Evolutionary conservation across 768 basidiomycete genomes (phyloP), one percentile per base, ranked within the genome.

Genomic region (Boletus subcaerulescens): DNA sequence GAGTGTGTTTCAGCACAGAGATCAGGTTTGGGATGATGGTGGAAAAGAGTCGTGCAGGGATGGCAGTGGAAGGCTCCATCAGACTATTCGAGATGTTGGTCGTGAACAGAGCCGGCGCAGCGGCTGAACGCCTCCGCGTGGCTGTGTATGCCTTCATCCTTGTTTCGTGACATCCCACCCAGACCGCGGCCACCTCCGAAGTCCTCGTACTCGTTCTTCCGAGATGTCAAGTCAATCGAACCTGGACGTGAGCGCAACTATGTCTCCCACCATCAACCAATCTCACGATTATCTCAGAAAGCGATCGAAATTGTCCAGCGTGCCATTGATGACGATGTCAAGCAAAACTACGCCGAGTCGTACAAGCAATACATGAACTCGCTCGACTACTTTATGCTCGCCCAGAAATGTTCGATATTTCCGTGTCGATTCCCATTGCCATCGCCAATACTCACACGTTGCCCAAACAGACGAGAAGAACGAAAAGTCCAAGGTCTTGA

Each of bases 371-470:
- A 97, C 74, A 87, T 89, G 77, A 96, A 98, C 79, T 81, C 92
- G 1, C 81, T 98, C 56, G 97, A 99, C 69, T 99, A 96, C 70
- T 99, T 99, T 72, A 93, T 98, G 90, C 89, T 98, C 60, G 94
- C 95, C 10, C 78, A 93, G 69, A 95, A 94, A 73, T 95, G 93
- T 94, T 60, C 29, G 69, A 17, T 22, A 22, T 22, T 22, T 22
- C 22, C 53, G 35, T 36, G 36, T 35, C 26, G 3, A 24, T 14
- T 9, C 12, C 15, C 26, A 5, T 17, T n/a, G 6, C 36, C 24
- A 35, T 9, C 35, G 3, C 35, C 15, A 6, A 35, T 7, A 9
- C 54, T 60, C 41, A 20, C n/a, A 61, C n/a, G 17, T 44, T 46
- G 22, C 38, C 35, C 26, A 7, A 7, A 44, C 56, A 70, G 69